Conservation (phyloP, 306 rosid species). For the Medicago truncatula region MtrunA17r5.0-ANR NC_053044.1:39399501-39400000, state of each 20-base stretch:
- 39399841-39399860: conserved; percentile 35
- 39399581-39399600: too few species aligned
- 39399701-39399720: too few species aligned
- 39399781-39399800: too few species aligned
- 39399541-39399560: background rate
- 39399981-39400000: conserved; percentile 59
- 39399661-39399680: too few species aligned
- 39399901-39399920: conserved; percentile 62
- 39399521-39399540: background rate
- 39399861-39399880: conserved; percentile 75
- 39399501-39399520: background rate
- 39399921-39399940: conserved; percentile 65
- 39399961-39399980: conserved; percentile 67
- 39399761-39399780: background rate
- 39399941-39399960: conserved; percentile 55
- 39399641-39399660: too few species aligned
- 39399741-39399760: background rate
- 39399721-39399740: background rate
- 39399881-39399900: conserved; percentile 52
- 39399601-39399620: background rate
- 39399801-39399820: background rate
- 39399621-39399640: too few species aligned
- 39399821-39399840: background rate
- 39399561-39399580: too few species aligned
- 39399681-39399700: too few species aligned